Evolutionary conservation across 2,329 filamentous ascomycete species (phyloP).

Genomic region (Anisogramma anomala): DNA sequence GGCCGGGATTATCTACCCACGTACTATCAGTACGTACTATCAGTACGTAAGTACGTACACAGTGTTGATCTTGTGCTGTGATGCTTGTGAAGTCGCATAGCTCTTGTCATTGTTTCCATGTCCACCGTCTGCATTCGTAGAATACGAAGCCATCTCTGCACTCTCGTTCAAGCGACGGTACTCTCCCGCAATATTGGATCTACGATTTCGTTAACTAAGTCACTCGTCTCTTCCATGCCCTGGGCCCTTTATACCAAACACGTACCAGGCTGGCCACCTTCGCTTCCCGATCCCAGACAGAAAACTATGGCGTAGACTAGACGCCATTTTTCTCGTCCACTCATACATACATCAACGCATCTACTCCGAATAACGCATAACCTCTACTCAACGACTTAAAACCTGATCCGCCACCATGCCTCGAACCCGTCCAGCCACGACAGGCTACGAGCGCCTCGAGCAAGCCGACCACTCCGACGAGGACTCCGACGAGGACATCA

Average conservation of each 20-base stretch:
- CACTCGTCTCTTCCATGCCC: no score
- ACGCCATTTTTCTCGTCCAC: no score
- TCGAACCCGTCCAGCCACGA: constrained; percentile 57
- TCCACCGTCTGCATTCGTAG: no score
- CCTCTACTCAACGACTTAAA: neutral
- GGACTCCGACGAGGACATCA: constrained; percentile 56
- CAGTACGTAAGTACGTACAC: no score
- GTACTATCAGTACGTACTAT: no score
- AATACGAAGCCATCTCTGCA: neutral
- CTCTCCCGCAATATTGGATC: neutral
- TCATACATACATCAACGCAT: neutral
- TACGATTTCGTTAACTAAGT: neutral
- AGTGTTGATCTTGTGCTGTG: no score
- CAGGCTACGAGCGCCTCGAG: constrained; percentile 74
- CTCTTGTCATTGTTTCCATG: neutral
- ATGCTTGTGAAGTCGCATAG: no score
- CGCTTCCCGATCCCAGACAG: neutral
- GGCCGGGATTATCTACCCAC: no score
- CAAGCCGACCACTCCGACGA: constrained; percentile 69
- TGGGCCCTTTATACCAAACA: constrained; percentile 1
- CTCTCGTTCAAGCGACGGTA: neutral
- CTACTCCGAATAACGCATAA: neutral
- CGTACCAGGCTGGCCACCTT: constrained; percentile 2
- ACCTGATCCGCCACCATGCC: constrained; percentile 40
- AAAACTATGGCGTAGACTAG: neutral